Conservation (phyloP, 768 basidiomycete genomes). For the Kwoniella mangroviensis region DNA sequence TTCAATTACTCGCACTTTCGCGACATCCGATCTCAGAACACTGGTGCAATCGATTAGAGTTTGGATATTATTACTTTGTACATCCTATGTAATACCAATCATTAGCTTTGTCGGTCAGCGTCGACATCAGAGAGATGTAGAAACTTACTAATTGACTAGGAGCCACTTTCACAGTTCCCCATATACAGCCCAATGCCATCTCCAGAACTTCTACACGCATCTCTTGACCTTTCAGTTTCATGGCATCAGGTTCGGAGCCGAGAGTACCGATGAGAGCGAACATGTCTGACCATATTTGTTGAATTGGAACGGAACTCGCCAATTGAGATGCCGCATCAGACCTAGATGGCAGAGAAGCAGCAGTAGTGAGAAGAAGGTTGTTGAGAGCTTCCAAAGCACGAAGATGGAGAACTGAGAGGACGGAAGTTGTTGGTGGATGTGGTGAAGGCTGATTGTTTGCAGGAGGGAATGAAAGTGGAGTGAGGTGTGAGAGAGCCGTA, state of each 20-base stretch:
- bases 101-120: constrained; percentile 5
- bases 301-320: constrained; percentile 65
- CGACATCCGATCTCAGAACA: constrained; percentile 63
- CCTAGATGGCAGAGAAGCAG: constrained; percentile 56
- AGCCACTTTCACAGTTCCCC: constrained; percentile 83
- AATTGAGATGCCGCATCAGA: constrained; percentile 54
- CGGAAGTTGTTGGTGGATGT: constrained; percentile 88
- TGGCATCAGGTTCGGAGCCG: constrained; percentile 41
- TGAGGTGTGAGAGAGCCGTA: constrained; percentile 72
- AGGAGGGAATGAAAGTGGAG: constrained; percentile 80
- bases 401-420: constrained; percentile 78
- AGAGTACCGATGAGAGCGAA: constrained; percentile 53
- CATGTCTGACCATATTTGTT: constrained; percentile 60
- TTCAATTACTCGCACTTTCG: constrained; percentile 79
- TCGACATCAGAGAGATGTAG: neutral
- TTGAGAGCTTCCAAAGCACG: constrained; percentile 86
- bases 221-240: constrained; percentile 60
- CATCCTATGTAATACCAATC: constrained; percentile 48
- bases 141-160: constrained; percentile 67
- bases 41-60: constrained; percentile 69
- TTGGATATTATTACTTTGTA: constrained; percentile 66
- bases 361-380: constrained; percentile 80
- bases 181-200: constrained; percentile 66
- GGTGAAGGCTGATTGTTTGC: constrained; percentile 66
- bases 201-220: constrained; percentile 78